Base-by-base conservation (phyloP, 306 rosid species). In the Nissolia schottii region DNA sequence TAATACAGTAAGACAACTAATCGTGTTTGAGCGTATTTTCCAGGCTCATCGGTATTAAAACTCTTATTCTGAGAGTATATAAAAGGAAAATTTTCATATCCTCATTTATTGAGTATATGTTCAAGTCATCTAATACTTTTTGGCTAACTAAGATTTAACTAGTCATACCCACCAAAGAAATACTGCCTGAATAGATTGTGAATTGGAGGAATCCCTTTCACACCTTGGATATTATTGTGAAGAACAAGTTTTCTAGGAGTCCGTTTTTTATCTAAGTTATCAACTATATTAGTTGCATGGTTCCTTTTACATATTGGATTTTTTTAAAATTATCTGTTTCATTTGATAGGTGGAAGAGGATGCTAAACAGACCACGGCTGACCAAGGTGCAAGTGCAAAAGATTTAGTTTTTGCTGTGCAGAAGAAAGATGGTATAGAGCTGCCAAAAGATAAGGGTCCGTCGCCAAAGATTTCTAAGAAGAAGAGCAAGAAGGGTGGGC, bases 401-500 rank as follows among this genome's bases (percentile, higher is more conserved):
- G 87, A 81, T 67, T 40, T 85, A 3, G 37, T 69, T 51, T 72
- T 73, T 55, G 73, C 35, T 60, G 71, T 80, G 25, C 74, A 18
- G 55, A 82, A 82, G 81, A 82, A 85, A 56, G 86, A 78, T 63
- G 63, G 62, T 64, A n/a, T 77, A 24, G 88, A 82, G 63, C 58
- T 74, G 78, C 54, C 28, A 4, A 82, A 83, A 71, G 77, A 50
- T 24, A 85, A 73, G 65, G 76, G 67, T 46, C 81, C 70, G 14
- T 73, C 80, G 13, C 77, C 79, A 25, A 77, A 73, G 62, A 73
- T 60, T 67, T 82, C 90, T 59, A 94, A 87, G 90, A 94, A 91
- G 83, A 94, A 91, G 83, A 85, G 79, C 60, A 91, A 85, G 83
- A 94, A 89, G 71, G 97, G 97, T 28, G 98, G 98, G 64, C 95